Evolutionary conservation across 140 eudicot species (phyloP), one percentile per base, ranked within the genome.

Genomic region (Artemisia princeps): DNA sequence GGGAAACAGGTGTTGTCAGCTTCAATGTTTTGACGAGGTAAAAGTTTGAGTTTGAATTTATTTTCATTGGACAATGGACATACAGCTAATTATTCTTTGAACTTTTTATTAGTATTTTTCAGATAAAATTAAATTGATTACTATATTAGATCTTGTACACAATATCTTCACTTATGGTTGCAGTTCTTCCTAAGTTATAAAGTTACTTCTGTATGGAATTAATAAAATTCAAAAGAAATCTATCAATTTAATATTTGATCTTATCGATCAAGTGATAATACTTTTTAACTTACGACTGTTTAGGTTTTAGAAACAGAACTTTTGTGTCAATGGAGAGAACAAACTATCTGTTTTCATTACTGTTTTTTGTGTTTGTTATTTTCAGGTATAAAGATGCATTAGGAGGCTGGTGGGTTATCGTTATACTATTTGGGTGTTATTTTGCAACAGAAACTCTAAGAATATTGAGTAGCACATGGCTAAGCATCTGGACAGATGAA

Each of bases 1-100:
- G 96, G 12, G 98, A 92, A 67, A 92, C 94, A 2, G 98, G 98
- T 48, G 84, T 92, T 72, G 87, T 92, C 74, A 82, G 87, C 80
- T 81, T 77, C 80, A 71, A 71, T 61, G 96, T 92, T 46, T 82
- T 92, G 72, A 77, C 30, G 81, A 88, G 96, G 98, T 92, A 70
- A 79, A n/a, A 14, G 15, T 60, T 58, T 26, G 14, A 48, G 24
- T 20, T 6, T 4, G 26, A 50, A 17, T 10, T 48, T 14, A 48
- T 48, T 10, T 2, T 37, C 9, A 37, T 37, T 1, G 44, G 9
- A 48, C 9, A 37, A 5, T 1, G 44, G 9, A 48, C 10, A 6
- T 26, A 5, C 44, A 37, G 10, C 44, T 37, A 37, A 30, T 30
- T 8, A 46, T 46, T 46, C 51, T 10, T 45, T 10, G n/a, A 46